Evolutionary conservation across 352 stramenopile genomes (phyloP).

Genomic region (Phytophthora aleatoria): DNA sequence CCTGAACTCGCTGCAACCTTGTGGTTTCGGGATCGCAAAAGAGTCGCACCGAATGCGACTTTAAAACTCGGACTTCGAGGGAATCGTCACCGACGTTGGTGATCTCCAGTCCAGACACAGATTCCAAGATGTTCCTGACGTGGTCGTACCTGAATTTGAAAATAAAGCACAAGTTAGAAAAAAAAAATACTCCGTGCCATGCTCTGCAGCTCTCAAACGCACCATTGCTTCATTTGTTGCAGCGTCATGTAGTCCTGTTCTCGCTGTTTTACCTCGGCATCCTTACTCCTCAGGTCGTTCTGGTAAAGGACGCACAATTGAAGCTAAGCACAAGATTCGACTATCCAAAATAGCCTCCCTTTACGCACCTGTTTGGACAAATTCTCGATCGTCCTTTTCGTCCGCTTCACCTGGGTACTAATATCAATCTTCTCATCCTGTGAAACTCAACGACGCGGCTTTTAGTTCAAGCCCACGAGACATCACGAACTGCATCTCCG

Average conservation of each 20-base stretch:
- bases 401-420: conserved; percentile 69
- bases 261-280: conserved; percentile 73
- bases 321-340: conserved; percentile 4
- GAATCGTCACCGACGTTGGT: conserved; percentile 58
- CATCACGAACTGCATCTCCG: not conserved
- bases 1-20: conserved; percentile 60
- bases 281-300: conserved; percentile 72
- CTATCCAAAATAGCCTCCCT: conserved; percentile 3
- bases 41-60: conserved; percentile 56
- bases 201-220: not conserved
- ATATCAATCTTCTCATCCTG: conserved; percentile 78
- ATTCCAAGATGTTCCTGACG: conserved; percentile 56
- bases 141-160: conserved; percentile 58
- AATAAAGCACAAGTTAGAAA: conserved; percentile 4
- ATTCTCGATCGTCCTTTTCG: conserved; percentile 52
- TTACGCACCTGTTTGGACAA: conserved; percentile 58
- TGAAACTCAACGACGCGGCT: not conserved
- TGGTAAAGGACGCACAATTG: conserved; percentile 14
- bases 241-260: conserved; percentile 75
- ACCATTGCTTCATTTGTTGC: conserved; percentile 82
- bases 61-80: conserved; percentile 61
- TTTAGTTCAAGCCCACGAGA: not conserved
- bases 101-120: conserved; percentile 63
- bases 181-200: not conserved
- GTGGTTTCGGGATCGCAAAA: conserved; percentile 67